Conservation (phyloP, 441 rosid genomes). For the Euphorbia schlechtendalii region DNA sequence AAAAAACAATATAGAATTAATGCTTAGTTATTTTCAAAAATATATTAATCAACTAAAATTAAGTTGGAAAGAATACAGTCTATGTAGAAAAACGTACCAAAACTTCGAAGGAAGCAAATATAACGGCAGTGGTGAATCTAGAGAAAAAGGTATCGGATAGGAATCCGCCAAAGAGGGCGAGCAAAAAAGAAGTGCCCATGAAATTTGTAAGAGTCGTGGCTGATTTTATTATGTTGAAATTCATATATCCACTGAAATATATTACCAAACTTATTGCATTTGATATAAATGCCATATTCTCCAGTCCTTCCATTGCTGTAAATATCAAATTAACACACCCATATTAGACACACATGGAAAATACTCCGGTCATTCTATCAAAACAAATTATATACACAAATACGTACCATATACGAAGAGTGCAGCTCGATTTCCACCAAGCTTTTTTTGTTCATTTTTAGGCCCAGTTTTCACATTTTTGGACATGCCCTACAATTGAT, state of each 20-base stretch:
- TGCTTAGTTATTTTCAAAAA: too few relatives aligned
- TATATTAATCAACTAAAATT: too few relatives aligned
- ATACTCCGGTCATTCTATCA: too few relatives aligned
- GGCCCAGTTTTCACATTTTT: conserved; percentile 23
- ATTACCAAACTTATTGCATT: conserved; percentile 43
- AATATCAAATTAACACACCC: neutral
- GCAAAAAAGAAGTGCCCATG: conserved; percentile 46
- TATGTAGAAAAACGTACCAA: conserved; percentile 29
- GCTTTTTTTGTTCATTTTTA: conserved; percentile 20
- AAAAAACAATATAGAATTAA: too few relatives aligned
- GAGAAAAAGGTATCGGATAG: conserved; percentile 56
- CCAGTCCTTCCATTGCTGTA: conserved; percentile 49
- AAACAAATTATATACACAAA: too few relatives aligned
- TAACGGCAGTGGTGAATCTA: conserved; percentile 48
- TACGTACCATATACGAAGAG: conserved; percentile 42
- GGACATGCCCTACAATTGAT: conserved; percentile 19
- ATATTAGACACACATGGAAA: too few relatives aligned
- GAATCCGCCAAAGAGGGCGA: conserved; percentile 58
- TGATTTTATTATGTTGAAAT: conserved; percentile 52
- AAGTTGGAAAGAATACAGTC: too few relatives aligned
- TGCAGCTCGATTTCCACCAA: conserved; percentile 42
- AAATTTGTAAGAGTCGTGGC: conserved; percentile 60
- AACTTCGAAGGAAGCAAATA: conserved; percentile 48
- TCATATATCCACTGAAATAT: conserved; percentile 54
- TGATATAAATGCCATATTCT: conserved; percentile 53